phyloP scores from a whole-genome alignment of 2,329 filamentous ascomycete species.

The Ophiostoma triangulosporum region DNA sequence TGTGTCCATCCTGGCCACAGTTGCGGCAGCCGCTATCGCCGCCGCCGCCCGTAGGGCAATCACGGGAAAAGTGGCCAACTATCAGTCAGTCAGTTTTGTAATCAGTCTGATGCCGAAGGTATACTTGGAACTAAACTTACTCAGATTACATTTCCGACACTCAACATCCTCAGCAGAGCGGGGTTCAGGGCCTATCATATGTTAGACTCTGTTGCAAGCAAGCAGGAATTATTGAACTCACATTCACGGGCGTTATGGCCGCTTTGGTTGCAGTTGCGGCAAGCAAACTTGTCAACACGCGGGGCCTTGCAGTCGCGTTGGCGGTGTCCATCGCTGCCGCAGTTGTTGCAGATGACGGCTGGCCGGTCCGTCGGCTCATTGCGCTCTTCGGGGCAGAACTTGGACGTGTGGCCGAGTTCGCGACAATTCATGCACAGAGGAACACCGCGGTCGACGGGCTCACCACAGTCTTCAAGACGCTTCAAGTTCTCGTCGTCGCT shows the following conservation, averaged over 20 bases:
- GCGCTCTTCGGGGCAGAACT: slow-evolving; percentile 46
- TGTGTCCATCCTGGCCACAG: slow-evolving; percentile 50
- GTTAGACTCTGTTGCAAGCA: slow-evolving; percentile 15
- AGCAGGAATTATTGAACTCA: slow-evolving; percentile 17
- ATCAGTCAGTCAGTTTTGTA: neutral
- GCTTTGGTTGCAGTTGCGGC: slow-evolving; percentile 50
- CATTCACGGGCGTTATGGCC: slow-evolving; percentile 39
- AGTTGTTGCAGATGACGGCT: slow-evolving; percentile 51
- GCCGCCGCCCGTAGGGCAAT: slow-evolving; percentile 50
- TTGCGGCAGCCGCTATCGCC: slow-evolving; percentile 43
- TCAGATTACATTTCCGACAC: slow-evolving; percentile 51
- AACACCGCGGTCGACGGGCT: slow-evolving; percentile 44
- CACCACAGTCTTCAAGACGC: slow-evolving; percentile 53
- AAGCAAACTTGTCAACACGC: slow-evolving; percentile 50
- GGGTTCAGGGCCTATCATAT: slow-evolving; percentile 30
- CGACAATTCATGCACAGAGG: slow-evolving; percentile 51
- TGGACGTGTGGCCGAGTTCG: slow-evolving; percentile 49
- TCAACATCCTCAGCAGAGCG: slow-evolving; percentile 49
- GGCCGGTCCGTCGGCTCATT: slow-evolving; percentile 28
- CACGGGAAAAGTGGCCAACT: slow-evolving; percentile 49
- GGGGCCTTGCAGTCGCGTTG: slow-evolving; percentile 53
- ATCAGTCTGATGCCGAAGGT: slow-evolving; percentile 2
- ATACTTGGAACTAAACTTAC: slow-evolving; percentile 24
- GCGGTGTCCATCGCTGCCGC: slow-evolving; percentile 49
- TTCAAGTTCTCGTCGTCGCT: slow-evolving; percentile 44